Evolutionary conservation across 139 green algal genomes (phyloP), one percentile per base, ranked within the genome.

Genomic region (Chlamydomonas eustigma): DNA sequence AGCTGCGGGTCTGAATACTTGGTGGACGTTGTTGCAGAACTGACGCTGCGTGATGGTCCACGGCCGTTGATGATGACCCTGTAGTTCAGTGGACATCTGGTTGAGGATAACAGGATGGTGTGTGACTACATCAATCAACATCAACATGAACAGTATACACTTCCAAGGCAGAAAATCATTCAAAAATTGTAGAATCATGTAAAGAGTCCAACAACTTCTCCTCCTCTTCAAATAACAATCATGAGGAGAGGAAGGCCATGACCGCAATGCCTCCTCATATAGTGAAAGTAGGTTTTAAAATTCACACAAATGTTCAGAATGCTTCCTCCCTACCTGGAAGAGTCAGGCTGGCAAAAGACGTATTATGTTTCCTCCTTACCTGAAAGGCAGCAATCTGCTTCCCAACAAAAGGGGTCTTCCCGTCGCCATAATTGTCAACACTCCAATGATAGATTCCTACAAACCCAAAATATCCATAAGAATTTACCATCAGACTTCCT

Each of bases 41-140:
- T 98, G 83, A 50, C 95, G 85, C 88, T 97, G 80, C 5, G 94
- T 98, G 81, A 99, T 99, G 39, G 95, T 99, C 96, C 96, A 99
- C 0, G 94, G 94, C 12, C 89, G 79, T 84, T 92, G 81, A 83
- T 99, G 96, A 81, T 99, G 95, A 2, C 96, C 90, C 83, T 97
- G 92, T 18, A 39, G 65, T 6, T 8, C 24, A 31, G 32, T 34
- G 50, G 32, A 39, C n/a, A n/a, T n/a, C n/a, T n/a, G n/a, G n/a
- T n/a, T n/a, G n/a, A n/a, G n/a, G n/a, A n/a, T n/a, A n/a, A n/a
- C n/a, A n/a, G n/a, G n/a, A n/a, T n/a, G n/a, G n/a, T n/a, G n/a
- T n/a, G n/a, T n/a, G n/a, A n/a, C n/a, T n/a, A n/a, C n/a, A n/a
- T n/a, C n/a, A n/a, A n/a, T n/a, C n/a, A n/a, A n/a, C n/a, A n/a